These are phyloP conservation scores for Globisporangium nodosum DNA, from an alignment of 352 stramenopile genomes.

Conservation along the genomic window DNA sequence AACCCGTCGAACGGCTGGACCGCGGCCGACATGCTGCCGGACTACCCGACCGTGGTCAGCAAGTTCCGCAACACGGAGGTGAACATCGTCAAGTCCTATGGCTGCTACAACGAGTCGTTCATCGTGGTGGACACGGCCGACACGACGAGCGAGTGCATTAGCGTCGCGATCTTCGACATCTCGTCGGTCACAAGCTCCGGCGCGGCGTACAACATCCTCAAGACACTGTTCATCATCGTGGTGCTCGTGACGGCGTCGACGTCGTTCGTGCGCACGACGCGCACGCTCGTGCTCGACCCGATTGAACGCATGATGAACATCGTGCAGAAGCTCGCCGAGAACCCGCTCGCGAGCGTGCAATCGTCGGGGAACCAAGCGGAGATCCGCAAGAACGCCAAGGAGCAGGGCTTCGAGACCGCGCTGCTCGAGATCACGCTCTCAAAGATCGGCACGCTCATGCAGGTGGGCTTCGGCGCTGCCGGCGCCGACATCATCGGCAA, in stretches of 20 bases:
- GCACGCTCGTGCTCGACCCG: slow-evolving; percentile 80
- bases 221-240: slow-evolving; percentile 85
- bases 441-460: slow-evolving; percentile 84
- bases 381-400: slow-evolving; percentile 71
- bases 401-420: slow-evolving; percentile 74
- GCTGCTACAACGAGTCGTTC: slow-evolving; percentile 66
- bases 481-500: slow-evolving; percentile 83
- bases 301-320: slow-evolving; percentile 91
- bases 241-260: slow-evolving; percentile 76
- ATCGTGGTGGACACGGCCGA: slow-evolving; percentile 45
- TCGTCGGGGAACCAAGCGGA: slow-evolving; percentile 50
- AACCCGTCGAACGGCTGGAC: slow-evolving; percentile 66
- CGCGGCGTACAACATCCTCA: slow-evolving; percentile 81
- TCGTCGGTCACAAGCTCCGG: slow-evolving; percentile 33
- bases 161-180: slow-evolving; percentile 84
- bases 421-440: slow-evolving; percentile 76
- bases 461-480: slow-evolving; percentile 77
- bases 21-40: slow-evolving; percentile 20
- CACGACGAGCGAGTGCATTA: slow-evolving; percentile 50
- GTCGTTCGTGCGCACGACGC: slow-evolving; percentile 79
- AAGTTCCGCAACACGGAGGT: slow-evolving; percentile 51
- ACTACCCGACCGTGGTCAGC: slow-evolving; percentile 33
- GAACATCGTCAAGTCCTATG: slow-evolving; percentile 74
- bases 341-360: slow-evolving; percentile 83
- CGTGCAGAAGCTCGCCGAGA: slow-evolving; percentile 84